phyloP scores from a whole-genome alignment of 2,329 filamentous ascomycete species.

The Graphilbum fragrans region DNA sequence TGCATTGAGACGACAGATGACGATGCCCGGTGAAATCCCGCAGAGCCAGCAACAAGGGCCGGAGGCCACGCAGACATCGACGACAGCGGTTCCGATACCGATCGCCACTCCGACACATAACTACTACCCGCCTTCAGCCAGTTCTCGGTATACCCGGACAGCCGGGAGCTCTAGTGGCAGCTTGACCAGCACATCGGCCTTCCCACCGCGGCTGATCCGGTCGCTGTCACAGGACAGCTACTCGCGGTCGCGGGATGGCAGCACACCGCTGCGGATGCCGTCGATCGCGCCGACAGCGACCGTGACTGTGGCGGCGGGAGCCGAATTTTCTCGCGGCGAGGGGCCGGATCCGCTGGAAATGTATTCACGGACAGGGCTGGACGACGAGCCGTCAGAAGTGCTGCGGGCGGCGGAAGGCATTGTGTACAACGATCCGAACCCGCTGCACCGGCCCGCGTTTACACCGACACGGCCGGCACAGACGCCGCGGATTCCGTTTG shows the following conservation, averaged over 20 bases:
- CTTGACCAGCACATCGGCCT: not conserved
- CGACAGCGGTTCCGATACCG: too few species aligned
- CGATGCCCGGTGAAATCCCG: slow-evolving; percentile 1
- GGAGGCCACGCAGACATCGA: not conserved
- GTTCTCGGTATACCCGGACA: not conserved
- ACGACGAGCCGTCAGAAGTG: not conserved
- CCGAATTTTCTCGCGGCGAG: slow-evolving; percentile 6
- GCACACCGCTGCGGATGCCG: not conserved
- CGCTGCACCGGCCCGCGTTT: slow-evolving; percentile 24
- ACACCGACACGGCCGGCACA: slow-evolving; percentile 37
- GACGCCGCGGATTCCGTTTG: slow-evolving; percentile 33
- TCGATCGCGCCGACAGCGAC: slow-evolving; percentile 1
- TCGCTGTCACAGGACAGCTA: slow-evolving; percentile 10
- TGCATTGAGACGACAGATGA: not conserved
- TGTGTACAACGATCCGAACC: slow-evolving; percentile 14
- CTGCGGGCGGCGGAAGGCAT: not conserved
- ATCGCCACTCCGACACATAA: too few species aligned
- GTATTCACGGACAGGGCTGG: slow-evolving; percentile 4
- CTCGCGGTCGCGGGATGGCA: not conserved
- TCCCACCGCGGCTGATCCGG: slow-evolving; percentile 3
- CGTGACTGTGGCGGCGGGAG: slow-evolving; percentile 5
- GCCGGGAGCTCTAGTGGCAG: not conserved
- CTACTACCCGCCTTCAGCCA: not conserved
- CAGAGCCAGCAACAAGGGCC: not conserved
- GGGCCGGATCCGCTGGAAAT: slow-evolving; percentile 7